These are phyloP conservation scores for Umbelopsis ramanniana DNA, from an alignment of 192 early-diverging fungal genomes.

Conservation along the genomic window DNA sequence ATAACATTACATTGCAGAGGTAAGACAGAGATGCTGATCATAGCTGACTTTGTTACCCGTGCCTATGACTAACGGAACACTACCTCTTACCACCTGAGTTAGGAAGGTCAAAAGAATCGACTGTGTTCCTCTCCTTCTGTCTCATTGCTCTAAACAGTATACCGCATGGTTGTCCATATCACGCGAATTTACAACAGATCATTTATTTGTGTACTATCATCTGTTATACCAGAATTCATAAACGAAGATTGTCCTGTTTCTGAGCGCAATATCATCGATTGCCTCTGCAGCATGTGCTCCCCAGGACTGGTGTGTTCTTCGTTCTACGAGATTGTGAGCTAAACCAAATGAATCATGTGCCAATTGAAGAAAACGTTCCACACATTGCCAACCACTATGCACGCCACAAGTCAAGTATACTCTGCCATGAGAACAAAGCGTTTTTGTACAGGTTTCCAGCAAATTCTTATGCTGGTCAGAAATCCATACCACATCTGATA, in stretches of 20 bases:
- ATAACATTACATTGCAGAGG: no score
- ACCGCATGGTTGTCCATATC: no score
- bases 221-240: neutral
- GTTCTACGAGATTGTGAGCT: neutral
- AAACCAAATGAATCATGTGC: neutral
- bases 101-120: no score
- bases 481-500: constrained; percentile 10
- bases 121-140: no score
- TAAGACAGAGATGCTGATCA: no score
- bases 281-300: neutral
- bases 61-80: no score
- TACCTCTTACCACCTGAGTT: no score
- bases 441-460: neutral
- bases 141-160: no score
- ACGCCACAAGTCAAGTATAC: constrained; percentile 8
- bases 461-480: constrained; percentile 8
- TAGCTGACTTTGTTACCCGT: no score
- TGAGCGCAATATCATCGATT: constrained; percentile 14
- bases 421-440: neutral
- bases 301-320: neutral
- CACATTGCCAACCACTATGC: constrained; percentile 4
- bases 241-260: neutral
- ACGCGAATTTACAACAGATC: neutral
- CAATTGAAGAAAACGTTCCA: neutral
- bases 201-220: neutral